Evolutionary conservation across 805 yeast species (phyloP).

Genomic region (Candida nemodendra): DNA sequence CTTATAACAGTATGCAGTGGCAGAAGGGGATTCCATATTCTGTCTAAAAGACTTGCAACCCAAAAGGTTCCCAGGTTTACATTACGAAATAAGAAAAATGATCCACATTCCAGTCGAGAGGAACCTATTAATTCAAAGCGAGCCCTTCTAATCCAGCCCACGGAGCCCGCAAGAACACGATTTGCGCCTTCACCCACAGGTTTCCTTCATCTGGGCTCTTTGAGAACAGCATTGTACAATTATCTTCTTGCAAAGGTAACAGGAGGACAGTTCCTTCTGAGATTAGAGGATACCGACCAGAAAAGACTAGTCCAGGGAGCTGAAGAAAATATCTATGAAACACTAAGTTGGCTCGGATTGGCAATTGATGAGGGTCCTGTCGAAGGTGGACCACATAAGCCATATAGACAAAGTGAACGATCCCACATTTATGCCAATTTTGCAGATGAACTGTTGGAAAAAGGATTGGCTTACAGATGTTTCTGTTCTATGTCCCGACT

Average conservation of each 20-base stretch:
- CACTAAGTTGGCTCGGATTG: constrained; percentile 76
- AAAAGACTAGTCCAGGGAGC: constrained; percentile 78
- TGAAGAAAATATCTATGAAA: constrained; percentile 72
- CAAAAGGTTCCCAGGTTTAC: constrained; percentile 14
- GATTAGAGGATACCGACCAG: constrained; percentile 94
- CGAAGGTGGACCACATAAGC: constrained; percentile 72
- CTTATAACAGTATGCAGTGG: too few species aligned
- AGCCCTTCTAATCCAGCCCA: constrained; percentile 31
- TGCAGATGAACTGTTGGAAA: constrained; percentile 52
- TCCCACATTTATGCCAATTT: constrained; percentile 61
- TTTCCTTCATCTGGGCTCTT: constrained; percentile 85
- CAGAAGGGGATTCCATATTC: constrained; percentile 2
- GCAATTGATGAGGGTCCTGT: constrained; percentile 84
- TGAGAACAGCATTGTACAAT: constrained; percentile 91
- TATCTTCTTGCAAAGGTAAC: constrained; percentile 77
- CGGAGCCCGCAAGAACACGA: constrained; percentile 71
- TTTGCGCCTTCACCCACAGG: constrained; percentile 99
- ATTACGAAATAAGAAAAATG: constrained; percentile 7
- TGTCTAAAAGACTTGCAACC: constrained; percentile 1
- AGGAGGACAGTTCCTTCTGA: constrained; percentile 72
- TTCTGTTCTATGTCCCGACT: constrained; percentile 81
- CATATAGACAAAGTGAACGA: constrained; percentile 86
- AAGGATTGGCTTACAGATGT: constrained; percentile 82
- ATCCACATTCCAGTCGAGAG: constrained; percentile 1
- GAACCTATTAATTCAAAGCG: not conserved